Conservation (phyloP, 768 basidiomycete genomes). For the Amanita molliuscula region DNA sequence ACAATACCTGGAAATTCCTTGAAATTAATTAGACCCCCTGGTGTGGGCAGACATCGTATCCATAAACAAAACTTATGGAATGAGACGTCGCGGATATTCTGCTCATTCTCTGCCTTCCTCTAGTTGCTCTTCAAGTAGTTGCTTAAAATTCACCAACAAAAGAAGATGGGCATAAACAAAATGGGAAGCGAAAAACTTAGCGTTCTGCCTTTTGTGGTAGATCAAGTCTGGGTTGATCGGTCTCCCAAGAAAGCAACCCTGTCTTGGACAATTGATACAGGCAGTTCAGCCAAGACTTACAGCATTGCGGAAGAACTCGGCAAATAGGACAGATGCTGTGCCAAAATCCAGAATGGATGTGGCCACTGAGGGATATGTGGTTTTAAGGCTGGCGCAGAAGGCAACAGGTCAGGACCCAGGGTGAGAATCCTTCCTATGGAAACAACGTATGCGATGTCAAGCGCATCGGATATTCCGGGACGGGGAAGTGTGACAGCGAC, state of each 20-base stretch:
- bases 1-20: slow-evolving; percentile 27
- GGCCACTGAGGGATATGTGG: too few species aligned
- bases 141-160: slow-evolving; percentile 9
- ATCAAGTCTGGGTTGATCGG: background rate
- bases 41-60: slow-evolving; percentile 25
- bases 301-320: background rate
- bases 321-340: background rate
- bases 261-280: background rate
- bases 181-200: slow-evolving; percentile 35
- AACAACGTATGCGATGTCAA: slow-evolving; percentile 44
- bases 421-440: slow-evolving; percentile 40
- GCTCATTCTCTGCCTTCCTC: slow-evolving; percentile 43
- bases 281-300: background rate
- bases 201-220: background rate
- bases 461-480: slow-evolving; percentile 41
- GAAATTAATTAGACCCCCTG: slow-evolving; percentile 26
- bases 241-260: background rate
- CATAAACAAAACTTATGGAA: slow-evolving; percentile 39
- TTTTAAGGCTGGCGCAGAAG: background rate
- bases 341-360: background rate
- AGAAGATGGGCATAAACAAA: slow-evolving; percentile 23
- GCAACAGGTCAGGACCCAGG: too few species aligned
- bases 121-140: slow-evolving; percentile 31
- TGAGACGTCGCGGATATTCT: slow-evolving; percentile 42
- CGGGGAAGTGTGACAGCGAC: slow-evolving; percentile 42